phyloP scores from a whole-genome alignment of 106 monocot species.

The Cymbidium sinense region DNA sequence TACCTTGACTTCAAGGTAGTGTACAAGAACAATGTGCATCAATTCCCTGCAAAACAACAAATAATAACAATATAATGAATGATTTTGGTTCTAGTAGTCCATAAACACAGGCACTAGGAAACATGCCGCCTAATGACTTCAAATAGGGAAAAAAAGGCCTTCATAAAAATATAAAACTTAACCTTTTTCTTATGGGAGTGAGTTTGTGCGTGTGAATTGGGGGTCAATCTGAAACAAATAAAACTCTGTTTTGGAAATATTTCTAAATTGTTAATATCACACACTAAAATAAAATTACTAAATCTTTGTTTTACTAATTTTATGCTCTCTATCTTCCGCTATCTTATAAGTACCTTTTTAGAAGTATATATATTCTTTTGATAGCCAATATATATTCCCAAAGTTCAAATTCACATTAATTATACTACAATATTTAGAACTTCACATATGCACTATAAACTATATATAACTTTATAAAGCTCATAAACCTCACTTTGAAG shows the following conservation, averaged over 20 bases:
- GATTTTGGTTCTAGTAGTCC: neutral
- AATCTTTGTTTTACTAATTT: too few relatives aligned
- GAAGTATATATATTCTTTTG: too few relatives aligned
- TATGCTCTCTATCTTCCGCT: too few relatives aligned
- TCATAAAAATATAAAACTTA: neutral
- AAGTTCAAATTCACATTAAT: too few relatives aligned
- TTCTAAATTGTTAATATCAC: neutral
- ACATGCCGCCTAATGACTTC: neutral
- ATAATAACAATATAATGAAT: neutral
- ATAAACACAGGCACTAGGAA: neutral
- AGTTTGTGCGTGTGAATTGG: neutral
- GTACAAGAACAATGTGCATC: slow-evolving; percentile 97
- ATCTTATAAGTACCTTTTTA: too few relatives aligned
- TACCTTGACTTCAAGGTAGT: slow-evolving; percentile 95
- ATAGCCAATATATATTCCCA: too few relatives aligned
- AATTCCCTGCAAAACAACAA: slow-evolving; percentile 75
- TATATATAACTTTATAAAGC: too few relatives aligned
- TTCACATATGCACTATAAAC: too few relatives aligned
- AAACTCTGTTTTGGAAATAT: neutral
- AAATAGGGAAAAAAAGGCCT: neutral
- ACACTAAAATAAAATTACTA: too few relatives aligned
- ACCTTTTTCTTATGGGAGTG: neutral
- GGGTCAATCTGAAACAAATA: neutral
- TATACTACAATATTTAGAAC: too few relatives aligned
- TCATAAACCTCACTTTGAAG: too few relatives aligned